Evolutionary conservation across 2,329 filamentous ascomycete species (phyloP), one percentile per base, ranked within the genome.

Genomic region (Fusarium robinianum): DNA sequence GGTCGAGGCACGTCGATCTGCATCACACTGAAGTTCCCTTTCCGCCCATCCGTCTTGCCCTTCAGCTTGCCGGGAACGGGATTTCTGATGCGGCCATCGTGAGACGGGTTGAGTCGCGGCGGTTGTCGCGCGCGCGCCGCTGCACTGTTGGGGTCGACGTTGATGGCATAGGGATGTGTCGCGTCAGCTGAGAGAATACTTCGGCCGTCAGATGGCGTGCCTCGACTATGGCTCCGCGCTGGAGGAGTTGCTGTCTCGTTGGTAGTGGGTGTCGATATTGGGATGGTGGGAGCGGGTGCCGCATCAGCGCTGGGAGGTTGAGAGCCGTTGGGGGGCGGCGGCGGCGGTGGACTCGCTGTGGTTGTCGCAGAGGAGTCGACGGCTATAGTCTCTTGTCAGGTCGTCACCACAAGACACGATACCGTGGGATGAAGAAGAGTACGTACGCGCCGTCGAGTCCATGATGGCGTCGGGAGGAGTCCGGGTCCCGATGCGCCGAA

Each of bases 1-100:
- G 69, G 66, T 60, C 67, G 71, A 42, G 68, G 58, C 17, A 79
- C 68, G 22, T 77, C 74, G 70, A 85, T 82, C 43, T 83, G 79
- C 75, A 85, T 82, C 26, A 84, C 78, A 31, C 74, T 71, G 61
- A 85, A 85, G 53, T 82, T 83, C 18, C 81, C 81, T 47, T 78
- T 78, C 56, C 74, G 76, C 17, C 71, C 69, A 51, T 78, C 74
- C 14, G 77, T 76, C 53, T 77, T 79, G 47, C 79, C 78, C 60
- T 83, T 81, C 40, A 84, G 68, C 62, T 83, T 84, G 63, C 75
- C 81, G 5, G 82, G 81, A 3, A 84, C 74, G 2, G 80, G 78
- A 49, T 83, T 82, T 43, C 77, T 65, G 34, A 67, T 60, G 21
- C 66, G 64, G 22, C 64, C 66, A 49, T 70, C 66, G 17, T 56